phyloP scores from a whole-genome alignment of 768 basidiomycete species.

The Boletellus emodensis region DNA sequence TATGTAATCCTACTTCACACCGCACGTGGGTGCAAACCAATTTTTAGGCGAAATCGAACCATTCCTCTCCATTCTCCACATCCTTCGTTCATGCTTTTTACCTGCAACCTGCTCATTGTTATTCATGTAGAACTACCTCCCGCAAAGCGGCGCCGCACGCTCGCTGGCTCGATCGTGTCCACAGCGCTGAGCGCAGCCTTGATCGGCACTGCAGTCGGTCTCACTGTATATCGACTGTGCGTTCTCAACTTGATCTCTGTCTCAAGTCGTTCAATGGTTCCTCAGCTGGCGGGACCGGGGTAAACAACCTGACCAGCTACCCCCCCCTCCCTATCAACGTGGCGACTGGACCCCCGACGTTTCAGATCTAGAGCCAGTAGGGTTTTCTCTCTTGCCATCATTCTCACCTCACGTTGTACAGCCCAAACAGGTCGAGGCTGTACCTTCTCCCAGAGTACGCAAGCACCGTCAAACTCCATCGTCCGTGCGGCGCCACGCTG shows the following conservation, averaged over 20 bases:
- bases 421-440: constrained; percentile 32
- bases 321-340: constrained; percentile 64
- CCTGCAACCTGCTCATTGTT: constrained; percentile 40
- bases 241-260: constrained; percentile 27
- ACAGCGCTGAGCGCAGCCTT: constrained; percentile 83
- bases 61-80: constrained; percentile 9
- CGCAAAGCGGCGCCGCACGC: constrained; percentile 73
- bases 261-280: constrained; percentile 1
- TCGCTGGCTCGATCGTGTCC: constrained; percentile 79
- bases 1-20: constrained; percentile 10
- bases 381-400: constrained; percentile 5
- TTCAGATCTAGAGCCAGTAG: constrained; percentile 36
- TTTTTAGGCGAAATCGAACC: constrained; percentile 16
- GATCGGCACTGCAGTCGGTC: constrained; percentile 81
- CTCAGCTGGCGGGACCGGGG: constrained; percentile 76
- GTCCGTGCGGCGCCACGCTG: constrained; percentile 32
- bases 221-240: constrained; percentile 84
- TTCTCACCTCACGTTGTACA: constrained; percentile 14
- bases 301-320: constrained; percentile 42
- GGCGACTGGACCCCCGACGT: constrained; percentile 50
- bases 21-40: constrained; percentile 8
- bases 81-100: constrained; percentile 29
- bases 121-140: constrained; percentile 70
- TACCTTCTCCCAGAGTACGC: constrained; percentile 37
- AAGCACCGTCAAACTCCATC: constrained; percentile 34